Conservation (phyloP, 2,329 filamentous ascomycete genomes). For the Coleophoma crateriformis region DNA sequence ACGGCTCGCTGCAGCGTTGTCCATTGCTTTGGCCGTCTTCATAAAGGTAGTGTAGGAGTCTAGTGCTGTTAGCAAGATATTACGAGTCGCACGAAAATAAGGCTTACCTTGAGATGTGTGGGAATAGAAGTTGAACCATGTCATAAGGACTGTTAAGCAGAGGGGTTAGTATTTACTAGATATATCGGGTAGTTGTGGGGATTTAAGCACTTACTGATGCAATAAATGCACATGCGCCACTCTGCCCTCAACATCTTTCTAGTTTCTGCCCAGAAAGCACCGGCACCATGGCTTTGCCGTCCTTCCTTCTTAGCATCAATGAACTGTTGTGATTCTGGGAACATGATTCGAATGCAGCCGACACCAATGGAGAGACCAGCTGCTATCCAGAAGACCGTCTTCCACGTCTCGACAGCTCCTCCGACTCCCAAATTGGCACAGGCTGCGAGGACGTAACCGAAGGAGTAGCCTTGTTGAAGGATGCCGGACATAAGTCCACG, state of each 20-base stretch:
- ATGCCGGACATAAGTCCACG: slow-evolving; percentile 21
- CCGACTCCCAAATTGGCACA: slow-evolving; percentile 68
- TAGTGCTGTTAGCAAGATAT: slow-evolving; percentile 54
- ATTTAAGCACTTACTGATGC: slow-evolving; percentile 35
- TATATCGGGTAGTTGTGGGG: no score
- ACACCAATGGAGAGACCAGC: slow-evolving; percentile 62
- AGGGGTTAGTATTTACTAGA: no score
- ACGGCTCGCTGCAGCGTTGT: slow-evolving; percentile 58
- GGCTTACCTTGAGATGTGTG: slow-evolving; percentile 73
- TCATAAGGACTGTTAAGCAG: slow-evolving; percentile 55
- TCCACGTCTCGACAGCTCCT: slow-evolving; percentile 59
- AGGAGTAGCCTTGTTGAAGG: slow-evolving; percentile 18
- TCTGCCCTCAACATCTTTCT: slow-evolving; percentile 62
- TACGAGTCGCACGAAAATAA: neutral
- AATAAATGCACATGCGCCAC: slow-evolving; percentile 76
- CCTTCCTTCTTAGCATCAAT: slow-evolving; percentile 65
- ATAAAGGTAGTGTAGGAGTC: slow-evolving; percentile 63
- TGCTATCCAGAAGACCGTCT: slow-evolving; percentile 36
- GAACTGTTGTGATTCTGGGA: slow-evolving; percentile 74
- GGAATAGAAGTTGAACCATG: slow-evolving; percentile 61
- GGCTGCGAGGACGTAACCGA: slow-evolving; percentile 20
- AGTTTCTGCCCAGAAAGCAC: slow-evolving; percentile 64
- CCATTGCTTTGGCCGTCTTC: slow-evolving; percentile 64
- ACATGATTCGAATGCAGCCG: slow-evolving; percentile 60
- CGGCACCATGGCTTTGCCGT: slow-evolving; percentile 46